These are phyloP conservation scores for Helianthus annuus DNA, from an alignment of 129 eudicot genomes.

Conservation along the genomic window HanXRQr2.0-SUNRISE NC_035435.2:121938408-121938907, in stretches of 20 bases:
- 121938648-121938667: slow-evolving; percentile 10
- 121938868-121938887: slow-evolving; percentile 2
- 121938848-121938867: neutral
- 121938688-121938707: slow-evolving; percentile 50
- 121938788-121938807: neutral
- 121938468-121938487: slow-evolving; percentile 20
- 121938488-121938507: slow-evolving; percentile 60
- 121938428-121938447: neutral
- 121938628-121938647: neutral
- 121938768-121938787: slow-evolving; percentile 40
- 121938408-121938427: too few species aligned
- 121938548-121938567: slow-evolving; percentile 57
- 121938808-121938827: neutral
- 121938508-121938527: slow-evolving; percentile 68
- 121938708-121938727: slow-evolving; percentile 72
- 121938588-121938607: neutral
- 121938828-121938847: neutral
- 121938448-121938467: slow-evolving; percentile 12
- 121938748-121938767: slow-evolving; percentile 40
- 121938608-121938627: neutral
- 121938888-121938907: neutral
- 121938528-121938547: slow-evolving; percentile 70
- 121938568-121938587: slow-evolving; percentile 1
- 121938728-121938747: slow-evolving; percentile 59
- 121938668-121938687: slow-evolving; percentile 65